Percentiles rank a stretch among this genome's conserved stretches.
Conservation (phyloP, 208 protist species). For the Leishmania braziliensis region DNA sequence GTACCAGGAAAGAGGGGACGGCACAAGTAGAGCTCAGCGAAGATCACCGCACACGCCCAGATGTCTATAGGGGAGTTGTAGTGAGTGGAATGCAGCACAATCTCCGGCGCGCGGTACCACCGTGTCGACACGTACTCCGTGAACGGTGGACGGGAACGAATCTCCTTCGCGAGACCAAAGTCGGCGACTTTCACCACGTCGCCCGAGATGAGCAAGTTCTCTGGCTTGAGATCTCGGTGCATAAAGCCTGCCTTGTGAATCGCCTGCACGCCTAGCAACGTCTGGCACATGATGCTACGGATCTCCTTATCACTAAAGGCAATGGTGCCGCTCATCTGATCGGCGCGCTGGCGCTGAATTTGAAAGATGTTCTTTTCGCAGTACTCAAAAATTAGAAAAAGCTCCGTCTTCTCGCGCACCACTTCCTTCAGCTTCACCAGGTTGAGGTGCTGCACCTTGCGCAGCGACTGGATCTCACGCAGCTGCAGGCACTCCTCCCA, state of each 20-base stretch:
- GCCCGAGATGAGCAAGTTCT: slow-evolving; percentile 90
- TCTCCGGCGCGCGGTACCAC: slow-evolving; percentile 98
- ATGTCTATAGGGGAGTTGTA: slow-evolving; percentile 98
- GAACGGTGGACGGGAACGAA: slow-evolving; percentile 96
- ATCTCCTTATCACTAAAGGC: slow-evolving; percentile 95
- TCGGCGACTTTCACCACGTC: slow-evolving; percentile 97
- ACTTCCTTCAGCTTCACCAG: slow-evolving; percentile 98
- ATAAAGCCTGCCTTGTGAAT: slow-evolving; percentile 95
- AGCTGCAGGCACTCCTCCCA: slow-evolving; percentile 98
- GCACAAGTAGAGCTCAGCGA: slow-evolving; percentile 95
- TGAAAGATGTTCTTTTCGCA: slow-evolving; percentile 97
- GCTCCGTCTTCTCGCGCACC: slow-evolving; percentile 97
- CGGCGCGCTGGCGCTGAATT: slow-evolving; percentile 91
- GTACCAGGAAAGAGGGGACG: slow-evolving; percentile 96
- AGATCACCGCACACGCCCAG: slow-evolving; percentile 96
- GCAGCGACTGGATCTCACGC: slow-evolving; percentile 95
- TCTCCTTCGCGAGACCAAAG: slow-evolving; percentile 96
- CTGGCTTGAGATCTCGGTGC: slow-evolving; percentile 95
- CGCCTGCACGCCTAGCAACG: slow-evolving; percentile 77
- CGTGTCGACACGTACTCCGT: slow-evolving; percentile 98
- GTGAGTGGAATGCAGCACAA: slow-evolving; percentile 97
- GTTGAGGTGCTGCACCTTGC: slow-evolving; percentile 97
- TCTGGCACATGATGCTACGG: slow-evolving; percentile 95
- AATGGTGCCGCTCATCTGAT: slow-evolving; percentile 73
- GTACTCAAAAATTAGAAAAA: slow-evolving; percentile 98